Evolutionary conservation across 1,284 basidiomycete genomes (phyloP).

Genomic region (Vanrija humicola): DNA sequence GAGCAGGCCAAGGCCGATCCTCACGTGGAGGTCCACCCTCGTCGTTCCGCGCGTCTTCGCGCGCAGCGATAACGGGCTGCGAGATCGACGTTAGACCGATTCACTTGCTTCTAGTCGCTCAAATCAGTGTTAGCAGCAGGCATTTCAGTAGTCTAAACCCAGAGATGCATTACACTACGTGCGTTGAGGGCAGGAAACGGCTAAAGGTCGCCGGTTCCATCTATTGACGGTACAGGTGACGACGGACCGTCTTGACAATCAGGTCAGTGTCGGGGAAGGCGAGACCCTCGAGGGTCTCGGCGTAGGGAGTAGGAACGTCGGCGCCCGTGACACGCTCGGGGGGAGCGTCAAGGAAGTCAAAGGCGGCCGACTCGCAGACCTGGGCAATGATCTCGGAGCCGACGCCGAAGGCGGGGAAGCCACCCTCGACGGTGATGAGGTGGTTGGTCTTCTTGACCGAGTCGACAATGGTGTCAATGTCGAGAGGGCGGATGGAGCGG

Average conservation of each 20-base stretch:
- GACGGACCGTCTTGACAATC: conserved; percentile 86
- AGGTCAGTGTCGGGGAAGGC: conserved; percentile 86
- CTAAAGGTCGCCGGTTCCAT: neutral
- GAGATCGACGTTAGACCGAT: too few relatives aligned
- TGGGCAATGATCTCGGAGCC: conserved; percentile 97
- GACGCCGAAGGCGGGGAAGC: conserved; percentile 97
- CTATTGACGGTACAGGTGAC: conserved; percentile 61
- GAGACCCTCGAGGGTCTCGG: conserved; percentile 77
- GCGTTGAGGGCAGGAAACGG: too few relatives aligned
- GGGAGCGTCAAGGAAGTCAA: conserved; percentile 95
- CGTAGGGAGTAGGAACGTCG: conserved; percentile 91
- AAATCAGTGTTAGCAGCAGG: too few relatives aligned
- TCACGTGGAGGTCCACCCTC: too few relatives aligned
- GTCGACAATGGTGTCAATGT: conserved; percentile 92
- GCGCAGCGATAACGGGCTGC: too few relatives aligned
- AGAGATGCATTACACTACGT: too few relatives aligned
- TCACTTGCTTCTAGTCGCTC: too few relatives aligned
- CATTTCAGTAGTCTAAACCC: too few relatives aligned
- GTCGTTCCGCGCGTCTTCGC: too few relatives aligned
- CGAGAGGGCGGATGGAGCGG: conserved; percentile 76
- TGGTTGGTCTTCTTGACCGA: conserved; percentile 99
- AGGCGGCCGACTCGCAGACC: conserved; percentile 91
- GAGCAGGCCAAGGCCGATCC: too few relatives aligned
- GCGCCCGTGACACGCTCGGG: conserved; percentile 97
- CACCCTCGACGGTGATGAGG: conserved; percentile 91